A percentile compares a stretch with the other conserved stretches of the same genome.
These are phyloP conservation scores for Stephania japonica DNA, from an alignment of 164 flowering plant genomes.

Conservation along the genomic window DNA sequence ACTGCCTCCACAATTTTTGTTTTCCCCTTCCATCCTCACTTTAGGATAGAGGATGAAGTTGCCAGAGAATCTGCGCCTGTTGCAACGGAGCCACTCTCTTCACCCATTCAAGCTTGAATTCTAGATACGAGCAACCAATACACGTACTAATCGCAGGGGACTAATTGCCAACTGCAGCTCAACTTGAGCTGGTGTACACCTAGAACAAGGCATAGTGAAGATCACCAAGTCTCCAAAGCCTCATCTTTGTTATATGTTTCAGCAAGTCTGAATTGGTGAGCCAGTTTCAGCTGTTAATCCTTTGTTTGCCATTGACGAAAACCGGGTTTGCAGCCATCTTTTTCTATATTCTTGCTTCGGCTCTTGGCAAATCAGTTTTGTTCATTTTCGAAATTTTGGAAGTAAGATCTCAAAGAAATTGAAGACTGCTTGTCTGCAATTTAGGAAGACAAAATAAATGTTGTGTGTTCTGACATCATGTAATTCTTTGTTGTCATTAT, in stretches of 20 bases:
- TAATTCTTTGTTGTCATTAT: too few species aligned
- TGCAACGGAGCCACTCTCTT: conserved; percentile 13
- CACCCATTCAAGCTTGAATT: not conserved
- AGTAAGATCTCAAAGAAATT: not conserved
- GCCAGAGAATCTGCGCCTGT: conserved; percentile 20
- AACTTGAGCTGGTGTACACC: not conserved
- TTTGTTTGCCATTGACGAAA: not conserved
- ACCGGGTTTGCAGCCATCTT: not conserved
- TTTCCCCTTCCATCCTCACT: conserved; percentile 62
- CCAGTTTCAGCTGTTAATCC: not conserved
- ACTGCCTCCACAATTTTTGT: conserved; percentile 63
- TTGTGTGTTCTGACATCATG: not conserved
- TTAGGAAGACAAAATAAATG: not conserved
- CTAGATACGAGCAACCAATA: not conserved
- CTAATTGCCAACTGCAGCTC: not conserved
- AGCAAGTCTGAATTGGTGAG: not conserved
- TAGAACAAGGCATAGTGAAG: not conserved
- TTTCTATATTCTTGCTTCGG: not conserved
- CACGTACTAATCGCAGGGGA: not conserved
- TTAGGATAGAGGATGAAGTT: conserved; percentile 24
- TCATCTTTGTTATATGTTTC: too few species aligned
- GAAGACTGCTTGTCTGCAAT: not conserved
- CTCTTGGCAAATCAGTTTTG: not conserved
- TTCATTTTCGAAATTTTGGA: not conserved
- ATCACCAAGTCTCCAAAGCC: too few species aligned